phyloP scores from a whole-genome alignment of 805 yeast species.

The Metschnikowia similis region DNA sequence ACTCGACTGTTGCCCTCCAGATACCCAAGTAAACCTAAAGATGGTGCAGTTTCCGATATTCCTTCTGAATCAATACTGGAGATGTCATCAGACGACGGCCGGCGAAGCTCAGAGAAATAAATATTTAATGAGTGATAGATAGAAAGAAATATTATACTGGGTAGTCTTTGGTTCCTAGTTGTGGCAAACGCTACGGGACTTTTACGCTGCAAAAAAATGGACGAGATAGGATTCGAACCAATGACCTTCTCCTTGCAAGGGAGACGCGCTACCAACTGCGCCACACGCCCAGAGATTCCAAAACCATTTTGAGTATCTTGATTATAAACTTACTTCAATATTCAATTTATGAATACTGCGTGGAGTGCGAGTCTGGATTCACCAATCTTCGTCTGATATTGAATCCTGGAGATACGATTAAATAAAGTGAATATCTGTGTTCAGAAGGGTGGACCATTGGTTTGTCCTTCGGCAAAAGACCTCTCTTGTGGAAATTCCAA shows the following conservation, averaged over 20 bases:
- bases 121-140: not conserved
- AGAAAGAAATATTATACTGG: too few species aligned
- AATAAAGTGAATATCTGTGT: not conserved
- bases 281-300: conserved; percentile 55
- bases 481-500: too few species aligned
- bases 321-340: too few species aligned
- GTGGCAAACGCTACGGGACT: too few species aligned
- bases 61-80: conserved; percentile 8
- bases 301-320: too few species aligned
- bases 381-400: too few species aligned
- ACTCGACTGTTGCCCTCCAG: not conserved
- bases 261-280: conserved; percentile 81
- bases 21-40: not conserved
- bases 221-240: conserved; percentile 78
- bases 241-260: conserved; percentile 76
- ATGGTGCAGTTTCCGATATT: conserved; percentile 3
- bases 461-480: too few species aligned
- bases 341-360: too few species aligned
- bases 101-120: not conserved
- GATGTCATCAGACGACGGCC: conserved; percentile 2
- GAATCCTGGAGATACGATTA: too few species aligned
- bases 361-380: too few species aligned
- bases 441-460: too few species aligned
- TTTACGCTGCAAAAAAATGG: conserved; percentile 33
- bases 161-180: not conserved